A percentile compares a stretch with the other conserved stretches of the same genome.
Conservation (phyloP, 225 moss, liverwort and hornwort species). For the Polytrichum commune region DNA sequence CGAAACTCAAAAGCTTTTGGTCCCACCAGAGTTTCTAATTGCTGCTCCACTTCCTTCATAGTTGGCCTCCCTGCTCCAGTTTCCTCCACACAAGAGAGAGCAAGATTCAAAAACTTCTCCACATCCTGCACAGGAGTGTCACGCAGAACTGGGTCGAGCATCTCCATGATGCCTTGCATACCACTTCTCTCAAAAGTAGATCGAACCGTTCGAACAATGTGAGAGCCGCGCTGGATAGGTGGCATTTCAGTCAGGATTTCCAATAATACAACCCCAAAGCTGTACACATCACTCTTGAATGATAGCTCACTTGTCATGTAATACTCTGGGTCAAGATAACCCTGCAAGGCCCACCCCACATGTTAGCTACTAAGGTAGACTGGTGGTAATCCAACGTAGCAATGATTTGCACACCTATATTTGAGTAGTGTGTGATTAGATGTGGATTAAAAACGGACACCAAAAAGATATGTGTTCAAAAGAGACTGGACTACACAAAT, state of each 20-base stretch:
- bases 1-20: too few species aligned
- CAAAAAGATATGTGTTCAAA: too few species aligned
- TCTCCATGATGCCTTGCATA: constrained; percentile 26
- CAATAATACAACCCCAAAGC: constrained; percentile 81
- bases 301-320: constrained; percentile 70
- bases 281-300: constrained; percentile 82
- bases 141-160: constrained; percentile 52
- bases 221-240: constrained; percentile 39
- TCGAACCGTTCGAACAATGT: constrained; percentile 60
- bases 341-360: constrained; percentile 34
- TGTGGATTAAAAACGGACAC: too few species aligned
- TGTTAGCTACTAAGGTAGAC: too few species aligned
- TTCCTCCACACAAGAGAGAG: constrained; percentile 69
- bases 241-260: constrained; percentile 56
- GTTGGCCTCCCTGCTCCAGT: constrained; percentile 43
- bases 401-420: too few species aligned
- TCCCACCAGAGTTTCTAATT: constrained; percentile 59
- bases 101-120: constrained; percentile 42
- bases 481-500: too few species aligned
- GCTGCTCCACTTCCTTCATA: constrained; percentile 74
- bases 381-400: too few species aligned
- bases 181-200: constrained; percentile 33
- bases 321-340: constrained; percentile 88
- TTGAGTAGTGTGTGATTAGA: too few species aligned
- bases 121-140: constrained; percentile 26